A percentile compares a stretch with the other conserved stretches of the same genome.
Evolutionary conservation across 2,329 filamentous ascomycete species (phyloP).

Genomic region (Penicillium sp.): DNA sequence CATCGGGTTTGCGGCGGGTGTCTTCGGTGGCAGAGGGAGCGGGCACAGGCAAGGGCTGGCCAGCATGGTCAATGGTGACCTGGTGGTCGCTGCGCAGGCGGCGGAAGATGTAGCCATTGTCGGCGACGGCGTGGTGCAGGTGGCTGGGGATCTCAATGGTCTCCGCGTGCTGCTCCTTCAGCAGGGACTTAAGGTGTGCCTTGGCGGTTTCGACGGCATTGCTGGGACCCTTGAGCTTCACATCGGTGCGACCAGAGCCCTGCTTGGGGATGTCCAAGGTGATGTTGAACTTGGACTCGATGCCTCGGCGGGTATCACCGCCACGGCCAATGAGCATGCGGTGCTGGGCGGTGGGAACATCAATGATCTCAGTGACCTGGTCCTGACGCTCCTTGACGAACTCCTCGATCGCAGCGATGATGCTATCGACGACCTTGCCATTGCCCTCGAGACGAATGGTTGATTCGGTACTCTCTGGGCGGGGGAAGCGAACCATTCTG

Average conservation of each 20-base stretch:
- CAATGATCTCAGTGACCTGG: slow-evolving; percentile 73
- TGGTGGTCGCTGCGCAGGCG: slow-evolving; percentile 80
- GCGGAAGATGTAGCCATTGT: slow-evolving; percentile 92
- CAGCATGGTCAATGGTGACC: slow-evolving; percentile 88
- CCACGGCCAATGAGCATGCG: slow-evolving; percentile 86
- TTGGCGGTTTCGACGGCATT: slow-evolving; percentile 81
- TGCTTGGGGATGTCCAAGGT: slow-evolving; percentile 89
- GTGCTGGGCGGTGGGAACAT: slow-evolving; percentile 88
- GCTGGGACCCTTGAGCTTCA: slow-evolving; percentile 80
- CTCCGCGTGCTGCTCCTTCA: slow-evolving; percentile 85
- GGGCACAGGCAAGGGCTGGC: slow-evolving; percentile 70
- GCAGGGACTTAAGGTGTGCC: slow-evolving; percentile 70
- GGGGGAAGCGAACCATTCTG: slow-evolving; percentile 91
- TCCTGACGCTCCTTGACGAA: slow-evolving; percentile 82
- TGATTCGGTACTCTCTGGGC: slow-evolving; percentile 77
- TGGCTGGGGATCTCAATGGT: slow-evolving; percentile 79
- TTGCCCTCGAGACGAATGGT: slow-evolving; percentile 86
- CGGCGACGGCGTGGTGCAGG: slow-evolving; percentile 75
- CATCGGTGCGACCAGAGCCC: slow-evolving; percentile 75
- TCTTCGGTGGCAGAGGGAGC: slow-evolving; percentile 60
- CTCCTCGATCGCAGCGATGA: slow-evolving; percentile 74
- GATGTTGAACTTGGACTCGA: slow-evolving; percentile 84
- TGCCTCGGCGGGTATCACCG: slow-evolving; percentile 78
- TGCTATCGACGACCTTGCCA: slow-evolving; percentile 80
- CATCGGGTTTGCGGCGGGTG: slow-evolving; percentile 52